Percentiles rank a stretch among this genome's conserved stretches.
phyloP scores from a whole-genome alignment of 23 red algal genomes.

The Chondrus crispus region DNA sequence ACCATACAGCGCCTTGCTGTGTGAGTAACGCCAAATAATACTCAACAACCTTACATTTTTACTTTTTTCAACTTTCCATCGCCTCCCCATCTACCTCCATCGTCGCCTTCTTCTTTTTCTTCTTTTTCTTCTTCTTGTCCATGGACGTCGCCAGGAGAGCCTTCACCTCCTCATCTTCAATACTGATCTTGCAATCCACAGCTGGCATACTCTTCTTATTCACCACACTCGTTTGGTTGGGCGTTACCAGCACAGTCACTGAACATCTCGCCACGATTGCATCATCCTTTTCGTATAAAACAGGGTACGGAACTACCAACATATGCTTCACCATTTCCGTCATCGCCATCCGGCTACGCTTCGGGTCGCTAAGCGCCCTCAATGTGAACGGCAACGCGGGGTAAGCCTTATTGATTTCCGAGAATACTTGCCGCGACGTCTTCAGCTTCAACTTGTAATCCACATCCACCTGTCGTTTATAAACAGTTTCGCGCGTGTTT shows the following conservation, averaged over 20 bases:
- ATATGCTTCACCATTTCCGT: conserved; percentile 88
- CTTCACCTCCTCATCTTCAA: conserved; percentile 72
- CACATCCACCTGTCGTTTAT: conserved; percentile 86
- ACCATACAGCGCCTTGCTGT: too few relatives aligned
- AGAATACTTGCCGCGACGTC: conserved; percentile 73
- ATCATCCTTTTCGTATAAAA: conserved; percentile 98
- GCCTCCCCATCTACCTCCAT: conserved; percentile 24
- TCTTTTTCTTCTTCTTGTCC: conserved; percentile 80
- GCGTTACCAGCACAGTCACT: conserved; percentile 87
- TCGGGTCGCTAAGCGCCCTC: conserved; percentile 76
- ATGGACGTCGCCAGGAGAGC: conserved; percentile 60
- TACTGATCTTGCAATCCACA: conserved; percentile 36
- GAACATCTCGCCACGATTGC: conserved; percentile 73
- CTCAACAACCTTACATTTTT: too few relatives aligned
- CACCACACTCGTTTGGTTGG: conserved; percentile 73
- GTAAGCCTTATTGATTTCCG: conserved; percentile 81
- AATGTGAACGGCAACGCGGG: conserved; percentile 90
- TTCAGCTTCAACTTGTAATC: conserved; percentile 99
- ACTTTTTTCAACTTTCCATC: conserved; percentile 47
- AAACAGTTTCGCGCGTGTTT: conserved; percentile 71
- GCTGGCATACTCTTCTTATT: conserved; percentile 55
- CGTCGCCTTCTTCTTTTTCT: conserved; percentile 64
- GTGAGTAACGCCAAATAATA: too few relatives aligned
- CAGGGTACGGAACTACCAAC: conserved; percentile 91
- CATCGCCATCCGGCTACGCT: conserved; percentile 81